Conservation (phyloP, 179 eudicot genomes). For the Beta macrorhiza region DNA sequence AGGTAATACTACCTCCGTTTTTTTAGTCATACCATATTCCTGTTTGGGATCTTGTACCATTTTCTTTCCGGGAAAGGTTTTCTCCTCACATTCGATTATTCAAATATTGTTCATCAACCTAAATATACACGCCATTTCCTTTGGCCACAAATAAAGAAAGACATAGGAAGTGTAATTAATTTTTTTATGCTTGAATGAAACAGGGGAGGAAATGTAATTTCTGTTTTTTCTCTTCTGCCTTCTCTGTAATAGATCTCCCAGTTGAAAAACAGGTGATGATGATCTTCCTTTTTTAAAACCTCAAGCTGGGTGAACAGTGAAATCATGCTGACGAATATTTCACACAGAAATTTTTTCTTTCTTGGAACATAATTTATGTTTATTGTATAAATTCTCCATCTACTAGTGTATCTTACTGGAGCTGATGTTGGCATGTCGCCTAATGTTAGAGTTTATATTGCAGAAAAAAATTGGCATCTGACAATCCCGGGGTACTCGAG, state of each 20-base stretch:
- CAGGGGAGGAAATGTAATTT: neutral
- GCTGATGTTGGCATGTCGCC: slow-evolving; percentile 22
- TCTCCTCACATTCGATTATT: too few species aligned
- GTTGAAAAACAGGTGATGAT: neutral
- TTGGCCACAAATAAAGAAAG: too few species aligned
- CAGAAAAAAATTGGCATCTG: slow-evolving; percentile 81
- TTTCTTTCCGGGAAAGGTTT: too few species aligned
- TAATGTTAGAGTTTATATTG: slow-evolving; percentile 28
- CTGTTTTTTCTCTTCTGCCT: neutral
- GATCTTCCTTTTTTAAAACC: neutral
- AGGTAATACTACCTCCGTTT: too few species aligned
- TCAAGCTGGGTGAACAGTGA: neutral
- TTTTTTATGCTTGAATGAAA: neutral
- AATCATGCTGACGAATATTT: slow-evolving; percentile 10
- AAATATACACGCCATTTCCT: too few species aligned
- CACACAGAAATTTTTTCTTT: neutral
- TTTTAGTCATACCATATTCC: too few species aligned
- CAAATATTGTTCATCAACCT: too few species aligned
- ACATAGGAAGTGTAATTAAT: neutral
- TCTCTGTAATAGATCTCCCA: neutral
- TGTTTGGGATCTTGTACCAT: too few species aligned
- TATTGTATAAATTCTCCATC: neutral
- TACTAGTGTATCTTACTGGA: neutral
- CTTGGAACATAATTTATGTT: neutral
- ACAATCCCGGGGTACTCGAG: slow-evolving; percentile 79